These are phyloP conservation scores for Silene coronaria DNA, from an alignment of 179 eudicot genomes.

Conservation along the genomic window DNA sequence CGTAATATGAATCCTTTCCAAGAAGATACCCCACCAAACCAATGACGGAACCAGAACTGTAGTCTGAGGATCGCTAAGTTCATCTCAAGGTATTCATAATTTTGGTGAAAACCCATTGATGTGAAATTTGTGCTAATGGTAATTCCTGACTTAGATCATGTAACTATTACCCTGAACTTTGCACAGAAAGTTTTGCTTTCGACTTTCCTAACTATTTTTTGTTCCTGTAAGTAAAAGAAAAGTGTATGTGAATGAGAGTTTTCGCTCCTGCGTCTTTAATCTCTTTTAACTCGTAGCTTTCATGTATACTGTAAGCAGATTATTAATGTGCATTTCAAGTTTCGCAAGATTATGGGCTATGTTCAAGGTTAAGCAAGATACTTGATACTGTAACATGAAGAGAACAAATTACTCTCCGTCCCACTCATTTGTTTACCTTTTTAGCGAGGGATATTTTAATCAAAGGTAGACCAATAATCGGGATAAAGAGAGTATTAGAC, in stretches of 20 bases:
- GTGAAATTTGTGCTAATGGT: neutral
- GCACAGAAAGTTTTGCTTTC: slow-evolving; percentile 24
- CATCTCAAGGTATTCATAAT: slow-evolving; percentile 6
- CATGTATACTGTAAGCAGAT: slow-evolving; percentile 5
- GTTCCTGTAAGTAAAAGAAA: slow-evolving; percentile 27
- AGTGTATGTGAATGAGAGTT: slow-evolving; percentile 8
- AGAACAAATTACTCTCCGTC: neutral
- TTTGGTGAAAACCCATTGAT: neutral
- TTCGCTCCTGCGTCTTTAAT: neutral
- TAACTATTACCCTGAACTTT: slow-evolving; percentile 15
- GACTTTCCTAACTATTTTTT: slow-evolving; percentile 15
- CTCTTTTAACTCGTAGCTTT: neutral
- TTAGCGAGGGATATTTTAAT: no score
- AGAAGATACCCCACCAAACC: slow-evolving; percentile 16
- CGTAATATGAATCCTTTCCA: slow-evolving; percentile 3
- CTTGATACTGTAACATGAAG: no score
- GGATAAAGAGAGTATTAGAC: no score
- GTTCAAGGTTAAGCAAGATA: neutral
- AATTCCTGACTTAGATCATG: slow-evolving; percentile 7
- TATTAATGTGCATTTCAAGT: neutral
- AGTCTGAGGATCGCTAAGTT: neutral
- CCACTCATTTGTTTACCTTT: no score
- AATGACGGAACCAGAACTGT: neutral
- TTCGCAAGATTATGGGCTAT: neutral
- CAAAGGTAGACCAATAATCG: neutral